Conservation (phyloP, 164 flowering plant genomes). For the Warburgia ugandensis region DNA sequence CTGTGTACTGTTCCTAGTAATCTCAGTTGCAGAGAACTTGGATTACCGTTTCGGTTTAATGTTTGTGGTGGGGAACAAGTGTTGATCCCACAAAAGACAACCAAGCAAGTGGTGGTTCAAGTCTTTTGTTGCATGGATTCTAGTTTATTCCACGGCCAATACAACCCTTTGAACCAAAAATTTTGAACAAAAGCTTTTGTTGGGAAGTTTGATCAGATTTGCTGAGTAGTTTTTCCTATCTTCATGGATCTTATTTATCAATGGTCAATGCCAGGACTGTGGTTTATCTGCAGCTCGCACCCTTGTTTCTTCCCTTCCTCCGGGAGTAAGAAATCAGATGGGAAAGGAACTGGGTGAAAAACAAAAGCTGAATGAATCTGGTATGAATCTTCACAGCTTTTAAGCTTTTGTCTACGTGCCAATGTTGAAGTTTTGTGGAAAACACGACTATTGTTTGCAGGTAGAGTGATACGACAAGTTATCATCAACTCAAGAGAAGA, state of each 20-base stretch:
- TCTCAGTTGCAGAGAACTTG: too few species aligned
- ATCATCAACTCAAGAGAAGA: constrained; percentile 51
- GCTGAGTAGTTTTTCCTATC: not conserved
- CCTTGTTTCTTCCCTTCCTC: constrained; percentile 68
- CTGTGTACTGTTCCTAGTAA: too few species aligned
- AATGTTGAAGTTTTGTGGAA: too few species aligned
- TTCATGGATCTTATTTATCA: not conserved
- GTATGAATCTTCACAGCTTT: constrained; percentile 20
- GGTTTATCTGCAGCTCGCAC: constrained; percentile 40
- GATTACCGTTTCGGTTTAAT: too few species aligned
- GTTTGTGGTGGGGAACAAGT: too few species aligned
- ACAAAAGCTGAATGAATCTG: constrained; percentile 32
- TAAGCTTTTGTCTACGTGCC: too few species aligned
- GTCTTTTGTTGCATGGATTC: not conserved
- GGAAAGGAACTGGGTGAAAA: constrained; percentile 42
- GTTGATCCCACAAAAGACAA: too few species aligned
- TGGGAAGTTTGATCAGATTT: too few species aligned
- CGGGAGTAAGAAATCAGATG: constrained; percentile 42
- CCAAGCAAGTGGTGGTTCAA: too few species aligned
- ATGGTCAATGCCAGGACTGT: constrained; percentile 41
- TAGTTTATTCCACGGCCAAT: too few species aligned
- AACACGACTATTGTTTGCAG: constrained; percentile 21
- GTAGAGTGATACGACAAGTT: constrained; percentile 30
- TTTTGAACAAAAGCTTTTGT: too few species aligned
- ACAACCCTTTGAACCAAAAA: too few species aligned